A percentile compares a stretch with the other conserved stretches of the same genome.
phyloP scores from a whole-genome alignment of 768 basidiomycete species.

The Amanita exitialis region DNA sequence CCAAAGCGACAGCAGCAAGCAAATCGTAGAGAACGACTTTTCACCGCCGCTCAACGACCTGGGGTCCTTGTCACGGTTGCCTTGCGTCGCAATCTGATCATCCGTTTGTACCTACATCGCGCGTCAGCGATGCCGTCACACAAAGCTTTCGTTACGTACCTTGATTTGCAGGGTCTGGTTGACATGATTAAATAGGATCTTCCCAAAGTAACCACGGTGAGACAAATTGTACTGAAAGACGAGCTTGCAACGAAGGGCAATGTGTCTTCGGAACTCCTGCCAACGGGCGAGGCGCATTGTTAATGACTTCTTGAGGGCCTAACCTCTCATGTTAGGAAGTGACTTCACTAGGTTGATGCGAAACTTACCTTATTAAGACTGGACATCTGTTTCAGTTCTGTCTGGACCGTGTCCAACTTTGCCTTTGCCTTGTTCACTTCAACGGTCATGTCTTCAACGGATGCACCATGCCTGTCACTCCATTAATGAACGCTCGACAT shows the following conservation, averaged over 20 bases:
- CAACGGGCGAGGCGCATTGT: slow-evolving; percentile 59
- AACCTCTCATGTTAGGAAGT: slow-evolving; percentile 1
- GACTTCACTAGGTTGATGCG: neutral
- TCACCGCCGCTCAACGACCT: slow-evolving; percentile 87
- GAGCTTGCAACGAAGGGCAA: slow-evolving; percentile 78
- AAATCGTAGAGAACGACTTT: slow-evolving; percentile 95
- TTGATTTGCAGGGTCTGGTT: slow-evolving; percentile 54
- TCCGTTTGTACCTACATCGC: slow-evolving; percentile 68
- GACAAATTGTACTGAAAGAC: slow-evolving; percentile 78
- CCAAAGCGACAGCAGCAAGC: slow-evolving; percentile 90
- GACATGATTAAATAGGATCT: slow-evolving; percentile 78
- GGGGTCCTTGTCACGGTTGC: slow-evolving; percentile 67
- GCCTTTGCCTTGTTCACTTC: slow-evolving; percentile 59
- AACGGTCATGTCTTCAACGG: slow-evolving; percentile 66
- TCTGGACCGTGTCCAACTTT: slow-evolving; percentile 47
- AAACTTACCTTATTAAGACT: slow-evolving; percentile 51
- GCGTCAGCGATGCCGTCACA: neutral
- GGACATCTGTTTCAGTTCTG: slow-evolving; percentile 54
- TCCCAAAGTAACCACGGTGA: slow-evolving; percentile 83
- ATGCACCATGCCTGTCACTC: slow-evolving; percentile 54
- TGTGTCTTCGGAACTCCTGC: slow-evolving; percentile 83
- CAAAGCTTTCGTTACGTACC: slow-evolving; percentile 17
- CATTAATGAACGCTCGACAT: slow-evolving; percentile 1
- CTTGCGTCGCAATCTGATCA: slow-evolving; percentile 58
- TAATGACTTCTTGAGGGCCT: slow-evolving; percentile 66